Conservation (phyloP, 2,329 filamentous ascomycete genomes). For the Calonectria multiphialidica region DNA sequence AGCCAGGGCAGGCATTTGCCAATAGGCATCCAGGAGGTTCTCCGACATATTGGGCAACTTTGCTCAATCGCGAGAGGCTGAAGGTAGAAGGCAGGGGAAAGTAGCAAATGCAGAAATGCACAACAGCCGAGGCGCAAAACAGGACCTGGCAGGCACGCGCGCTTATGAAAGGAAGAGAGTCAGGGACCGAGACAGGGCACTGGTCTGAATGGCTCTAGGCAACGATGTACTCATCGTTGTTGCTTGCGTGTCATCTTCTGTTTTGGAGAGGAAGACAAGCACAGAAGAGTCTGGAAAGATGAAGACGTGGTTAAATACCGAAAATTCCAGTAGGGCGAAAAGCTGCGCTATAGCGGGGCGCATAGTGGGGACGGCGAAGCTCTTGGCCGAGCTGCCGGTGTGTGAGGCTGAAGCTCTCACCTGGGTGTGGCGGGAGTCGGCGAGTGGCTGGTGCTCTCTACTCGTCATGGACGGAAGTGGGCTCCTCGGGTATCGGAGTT, state of each 20-base stretch:
- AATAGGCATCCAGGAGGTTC: conserved; percentile 49
- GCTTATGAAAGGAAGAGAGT: conserved; percentile 31
- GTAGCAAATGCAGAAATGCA: conserved; percentile 26
- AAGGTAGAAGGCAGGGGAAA: conserved; percentile 2
- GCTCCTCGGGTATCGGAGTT: conserved; percentile 6
- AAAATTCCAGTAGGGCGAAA: conserved; percentile 40
- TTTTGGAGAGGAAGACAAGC: conserved; percentile 33
- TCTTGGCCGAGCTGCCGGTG: conserved; percentile 20
- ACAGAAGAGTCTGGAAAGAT: conserved; percentile 37
- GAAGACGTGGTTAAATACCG: conserved; percentile 19
- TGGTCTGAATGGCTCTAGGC: conserved; percentile 40
- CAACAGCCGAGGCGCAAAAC: conserved; percentile 6
- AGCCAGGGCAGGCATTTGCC: conserved; percentile 55
- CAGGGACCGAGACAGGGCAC: conserved; percentile 30
- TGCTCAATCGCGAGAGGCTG: conserved; percentile 41
- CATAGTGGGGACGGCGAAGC: conserved; percentile 26
- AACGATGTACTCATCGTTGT: conserved; percentile 48
- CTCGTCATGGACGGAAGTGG: conserved; percentile 23
- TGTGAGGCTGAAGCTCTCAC: conserved; percentile 10
- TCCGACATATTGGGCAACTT: conserved; percentile 50
- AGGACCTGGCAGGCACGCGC: conserved; percentile 12
- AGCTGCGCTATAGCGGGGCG: conserved; percentile 41
- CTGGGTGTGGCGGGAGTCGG: neutral
- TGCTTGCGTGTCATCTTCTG: conserved; percentile 52
- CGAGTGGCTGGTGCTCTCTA: neutral